These are phyloP conservation scores for Mycena sp. DNA, from an alignment of 1,284 basidiomycete species.

Conservation along the genomic window DNA sequence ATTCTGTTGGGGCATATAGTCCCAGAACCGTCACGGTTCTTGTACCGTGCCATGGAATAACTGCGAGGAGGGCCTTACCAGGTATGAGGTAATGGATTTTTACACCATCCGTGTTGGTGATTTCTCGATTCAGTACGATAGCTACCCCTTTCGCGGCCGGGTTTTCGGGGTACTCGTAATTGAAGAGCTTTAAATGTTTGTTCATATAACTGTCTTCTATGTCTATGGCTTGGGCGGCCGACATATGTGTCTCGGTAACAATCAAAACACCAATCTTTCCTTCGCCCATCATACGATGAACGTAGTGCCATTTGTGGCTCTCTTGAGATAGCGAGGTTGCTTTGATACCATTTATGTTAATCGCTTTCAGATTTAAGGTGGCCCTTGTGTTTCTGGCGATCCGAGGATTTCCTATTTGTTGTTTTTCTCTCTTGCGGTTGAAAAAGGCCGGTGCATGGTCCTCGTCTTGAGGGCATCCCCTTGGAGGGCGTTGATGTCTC, in stretches of 20 bases:
- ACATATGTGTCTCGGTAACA: slow-evolving; percentile 22
- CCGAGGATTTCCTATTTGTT: slow-evolving; percentile 1
- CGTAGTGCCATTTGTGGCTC: neutral
- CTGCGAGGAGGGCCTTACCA: slow-evolving; percentile 20
- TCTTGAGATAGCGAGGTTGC: neutral
- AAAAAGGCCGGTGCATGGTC: slow-evolving; percentile 9
- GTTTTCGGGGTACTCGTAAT: no score
- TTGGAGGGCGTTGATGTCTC: neutral
- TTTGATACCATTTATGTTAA: slow-evolving; percentile 7
- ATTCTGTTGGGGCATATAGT: neutral
- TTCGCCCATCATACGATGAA: slow-evolving; percentile 2
- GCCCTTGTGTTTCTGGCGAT: slow-evolving; percentile 10
- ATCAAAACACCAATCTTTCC: slow-evolving; percentile 12
- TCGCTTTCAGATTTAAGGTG: neutral
- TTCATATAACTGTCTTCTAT: slow-evolving; percentile 15
- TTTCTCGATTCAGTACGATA: no score
- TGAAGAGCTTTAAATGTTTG: slow-evolving; percentile 7
- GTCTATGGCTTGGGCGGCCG: neutral
- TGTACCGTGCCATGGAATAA: slow-evolving; percentile 23
- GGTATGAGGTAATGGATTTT: slow-evolving; percentile 21
- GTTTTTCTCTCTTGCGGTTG: slow-evolving; percentile 1
- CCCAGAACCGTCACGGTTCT: slow-evolving; percentile 13
- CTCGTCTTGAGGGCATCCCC: slow-evolving; percentile 9
- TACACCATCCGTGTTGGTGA: no score
- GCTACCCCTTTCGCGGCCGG: no score